Conservation (phyloP, 1,139 yeast genomes). For the Suhomyces wounanorum region DNA sequence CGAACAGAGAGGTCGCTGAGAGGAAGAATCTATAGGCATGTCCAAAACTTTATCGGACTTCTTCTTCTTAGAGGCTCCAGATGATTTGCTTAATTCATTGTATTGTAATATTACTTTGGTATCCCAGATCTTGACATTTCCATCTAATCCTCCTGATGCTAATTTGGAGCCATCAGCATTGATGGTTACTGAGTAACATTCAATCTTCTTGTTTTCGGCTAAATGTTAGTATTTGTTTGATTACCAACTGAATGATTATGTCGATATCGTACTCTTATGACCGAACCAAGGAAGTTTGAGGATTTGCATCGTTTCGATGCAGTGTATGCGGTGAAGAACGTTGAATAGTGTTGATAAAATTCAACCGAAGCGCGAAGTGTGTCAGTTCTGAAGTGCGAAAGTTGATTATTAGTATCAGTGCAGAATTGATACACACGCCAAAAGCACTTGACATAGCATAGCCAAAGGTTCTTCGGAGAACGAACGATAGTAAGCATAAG, state of each 20-base stretch:
- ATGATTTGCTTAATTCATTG: slow-evolving; percentile 16
- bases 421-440: background rate
- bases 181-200: slow-evolving; percentile 80
- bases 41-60: slow-evolving; percentile 9
- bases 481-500: no score
- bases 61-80: slow-evolving; percentile 7
- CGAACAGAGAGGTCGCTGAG: slow-evolving; percentile 65
- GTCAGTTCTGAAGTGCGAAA: background rate
- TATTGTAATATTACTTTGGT: slow-evolving; percentile 54
- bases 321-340: background rate
- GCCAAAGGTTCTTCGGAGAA: no score
- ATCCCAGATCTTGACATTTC: slow-evolving; percentile 91
- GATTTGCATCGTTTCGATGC: slow-evolving; percentile 55
- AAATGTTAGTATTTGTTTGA: slow-evolving; percentile 16
- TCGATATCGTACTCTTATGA: slow-evolving; percentile 54
- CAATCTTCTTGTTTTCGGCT: slow-evolving; percentile 81
- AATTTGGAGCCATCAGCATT: slow-evolving; percentile 80
- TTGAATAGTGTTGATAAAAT: background rate
- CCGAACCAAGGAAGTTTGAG: slow-evolving; percentile 85
- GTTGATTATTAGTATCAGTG: background rate
- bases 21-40: slow-evolving; percentile 27
- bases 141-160: slow-evolving; percentile 96
- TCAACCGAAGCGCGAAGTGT: background rate
- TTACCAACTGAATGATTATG: slow-evolving; percentile 3
- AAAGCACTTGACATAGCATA: no score